Base-by-base conservation (phyloP, 345 rosid species). In the Salix koriyanagi region DNA sequence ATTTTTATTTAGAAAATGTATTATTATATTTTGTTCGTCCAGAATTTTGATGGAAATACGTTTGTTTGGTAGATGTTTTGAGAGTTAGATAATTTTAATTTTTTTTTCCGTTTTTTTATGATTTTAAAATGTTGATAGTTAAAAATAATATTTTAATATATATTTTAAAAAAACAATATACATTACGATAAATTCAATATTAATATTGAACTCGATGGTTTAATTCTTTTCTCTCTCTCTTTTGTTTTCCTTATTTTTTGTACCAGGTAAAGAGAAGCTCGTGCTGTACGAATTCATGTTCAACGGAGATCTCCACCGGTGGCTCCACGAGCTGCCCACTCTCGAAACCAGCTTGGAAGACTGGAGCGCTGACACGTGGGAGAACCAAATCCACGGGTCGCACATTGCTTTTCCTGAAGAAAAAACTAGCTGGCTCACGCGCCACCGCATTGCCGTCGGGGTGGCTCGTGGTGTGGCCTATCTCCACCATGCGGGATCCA, bases 351-450 rank as follows among this genome's bases (percentile, higher is more conserved):
- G 93, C 89, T 94, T 91, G 71, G 99, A 95, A 80, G 97, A 95
- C 75, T 95, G 99, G 99, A 91, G 92, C 77, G 79, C 85, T 1
- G 99, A 95, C 92, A 91, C 98, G 69, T 95, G 99, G 99, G 97
- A 93, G 79, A 84, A 79, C 2, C 90, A 79, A 21, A 76, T 76
- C 30, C 48, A 77, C 9, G 84, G 80, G 50, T 77, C 76, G 71
- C 83, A 75, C 16, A 0, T 50, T 10, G 75, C 87, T 7, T 86
- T 84, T 0, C 88, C 90, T 0, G 75, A 74, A 32, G 97, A 89
- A 41, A 92, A 90, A 71, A 77, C 89, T 4, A 86, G 87, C 56
- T 95, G 97, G 97, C 39, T 87, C 36, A 86, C 88, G 50, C 97
- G 99, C 83, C 96, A 92, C 81, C 92, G 91, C 30, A 86, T 95